phyloP scores from a whole-genome alignment of 805 yeast genomes.

The Lipomyces spencermartinsiae region DNA sequence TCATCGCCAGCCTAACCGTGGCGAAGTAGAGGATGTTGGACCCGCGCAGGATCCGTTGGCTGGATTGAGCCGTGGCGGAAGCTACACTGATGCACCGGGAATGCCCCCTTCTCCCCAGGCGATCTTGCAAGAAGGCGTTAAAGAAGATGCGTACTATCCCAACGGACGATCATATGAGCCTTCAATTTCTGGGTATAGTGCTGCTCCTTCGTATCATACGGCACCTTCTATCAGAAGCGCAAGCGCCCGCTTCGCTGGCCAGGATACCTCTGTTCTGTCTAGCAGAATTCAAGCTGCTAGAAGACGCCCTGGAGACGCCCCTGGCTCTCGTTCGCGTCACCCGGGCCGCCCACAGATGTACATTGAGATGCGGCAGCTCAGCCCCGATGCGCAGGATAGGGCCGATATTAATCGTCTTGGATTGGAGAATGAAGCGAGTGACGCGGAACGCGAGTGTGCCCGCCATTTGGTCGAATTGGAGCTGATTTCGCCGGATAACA shows the following conservation, averaged over 20 bases:
- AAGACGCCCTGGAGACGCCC: constrained; percentile 8
- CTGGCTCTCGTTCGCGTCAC: constrained; percentile 15
- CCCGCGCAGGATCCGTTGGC: constrained; percentile 31
- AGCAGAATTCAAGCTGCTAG: constrained; percentile 22
- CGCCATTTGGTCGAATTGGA: constrained; percentile 32
- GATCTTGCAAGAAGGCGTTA: constrained; percentile 18
- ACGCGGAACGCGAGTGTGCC: constrained; percentile 32
- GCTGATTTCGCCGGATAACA: constrained; percentile 28
- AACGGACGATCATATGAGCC: constrained; percentile 12
- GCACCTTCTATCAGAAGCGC: constrained; percentile 13
- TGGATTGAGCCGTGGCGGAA: constrained; percentile 15
- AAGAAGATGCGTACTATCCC: not conserved
- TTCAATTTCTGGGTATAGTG: constrained; percentile 12
- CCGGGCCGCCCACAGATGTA: constrained; percentile 18
- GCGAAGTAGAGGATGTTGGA: constrained; percentile 26
- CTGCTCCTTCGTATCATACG: constrained; percentile 20
- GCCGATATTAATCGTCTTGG: constrained; percentile 34
- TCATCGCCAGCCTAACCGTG: constrained; percentile 22
- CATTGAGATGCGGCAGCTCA: constrained; percentile 34
- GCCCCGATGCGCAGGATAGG: constrained; percentile 35
- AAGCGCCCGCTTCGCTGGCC: constrained; percentile 12
- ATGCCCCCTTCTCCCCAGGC: constrained; percentile 31
- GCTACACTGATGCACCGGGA: constrained; percentile 24
- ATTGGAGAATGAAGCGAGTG: constrained; percentile 31
- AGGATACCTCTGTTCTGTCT: constrained; percentile 17